Evolutionary conservation across 352 stramenopile genomes (phyloP).

Genomic region (Globisporangium middletonii): DNA sequence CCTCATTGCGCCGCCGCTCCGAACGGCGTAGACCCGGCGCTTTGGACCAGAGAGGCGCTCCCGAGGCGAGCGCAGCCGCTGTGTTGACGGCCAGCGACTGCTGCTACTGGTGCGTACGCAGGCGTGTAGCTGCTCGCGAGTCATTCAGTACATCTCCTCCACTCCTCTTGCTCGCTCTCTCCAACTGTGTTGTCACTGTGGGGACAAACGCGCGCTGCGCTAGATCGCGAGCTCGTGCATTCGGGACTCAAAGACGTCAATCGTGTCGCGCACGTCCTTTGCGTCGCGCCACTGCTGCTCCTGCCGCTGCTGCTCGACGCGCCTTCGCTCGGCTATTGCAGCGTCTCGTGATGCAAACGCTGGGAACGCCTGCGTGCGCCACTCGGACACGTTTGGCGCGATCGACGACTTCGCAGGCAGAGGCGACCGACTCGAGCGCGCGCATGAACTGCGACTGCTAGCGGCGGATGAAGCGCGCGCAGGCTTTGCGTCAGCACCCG

Average conservation of each 20-base stretch:
- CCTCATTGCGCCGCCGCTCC: conserved; percentile 95
- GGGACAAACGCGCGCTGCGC: too few species aligned
- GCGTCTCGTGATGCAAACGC: conserved; percentile 6
- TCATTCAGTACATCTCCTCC: background rate
- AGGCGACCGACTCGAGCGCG: conserved; percentile 3
- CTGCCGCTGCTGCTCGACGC: conserved; percentile 4
- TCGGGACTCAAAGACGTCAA: conserved; percentile 35
- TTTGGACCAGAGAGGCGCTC: background rate
- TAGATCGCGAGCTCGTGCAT: conserved; percentile 17
- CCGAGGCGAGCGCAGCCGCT: background rate
- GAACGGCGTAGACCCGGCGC: conserved; percentile 65
- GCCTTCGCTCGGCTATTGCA: conserved; percentile 1
- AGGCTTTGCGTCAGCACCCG: too few species aligned
- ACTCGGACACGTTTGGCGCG: conserved; percentile 31
- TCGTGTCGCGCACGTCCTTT: conserved; percentile 25
- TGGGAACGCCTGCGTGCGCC: conserved; percentile 27
- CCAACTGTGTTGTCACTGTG: background rate
- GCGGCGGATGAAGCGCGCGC: background rate
- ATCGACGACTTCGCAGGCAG: conserved; percentile 23
- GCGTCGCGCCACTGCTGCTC: conserved; percentile 16
- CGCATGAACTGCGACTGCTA: conserved; percentile 7
- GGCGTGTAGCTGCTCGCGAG: background rate
- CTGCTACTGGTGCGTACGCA: background rate
- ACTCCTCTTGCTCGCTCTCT: background rate
- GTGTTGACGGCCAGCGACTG: too few species aligned